These are phyloP conservation scores for Stachybotrys echinatus DNA, from an alignment of 2,329 filamentous ascomycete species.

Conservation along the genomic window DNA sequence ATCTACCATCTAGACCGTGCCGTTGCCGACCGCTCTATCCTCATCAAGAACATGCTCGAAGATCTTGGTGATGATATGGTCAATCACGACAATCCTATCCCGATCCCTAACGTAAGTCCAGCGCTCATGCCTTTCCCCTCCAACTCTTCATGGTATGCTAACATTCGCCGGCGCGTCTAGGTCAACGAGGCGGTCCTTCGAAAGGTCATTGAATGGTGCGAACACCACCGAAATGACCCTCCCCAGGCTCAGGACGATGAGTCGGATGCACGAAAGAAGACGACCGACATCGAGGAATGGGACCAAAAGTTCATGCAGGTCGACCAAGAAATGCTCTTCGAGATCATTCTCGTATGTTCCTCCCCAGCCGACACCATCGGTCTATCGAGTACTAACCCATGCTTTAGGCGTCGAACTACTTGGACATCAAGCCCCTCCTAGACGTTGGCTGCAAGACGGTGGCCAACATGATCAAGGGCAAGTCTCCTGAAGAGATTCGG, in stretches of 20 bases:
- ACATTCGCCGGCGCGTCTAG: slow-evolving; percentile 30
- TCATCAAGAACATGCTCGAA: slow-evolving; percentile 98
- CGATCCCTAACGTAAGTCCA: slow-evolving; percentile 72
- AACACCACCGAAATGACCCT: slow-evolving; percentile 88
- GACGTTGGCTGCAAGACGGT: slow-evolving; percentile 99
- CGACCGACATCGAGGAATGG: slow-evolving; percentile 98
- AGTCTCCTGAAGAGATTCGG: slow-evolving; percentile 97
- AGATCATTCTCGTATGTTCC: slow-evolving; percentile 84
- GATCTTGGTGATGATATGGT: slow-evolving; percentile 69
- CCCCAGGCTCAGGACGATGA: slow-evolving; percentile 80
- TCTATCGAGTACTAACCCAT: slow-evolving; percentile 14
- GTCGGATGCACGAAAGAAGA: slow-evolving; percentile 92
- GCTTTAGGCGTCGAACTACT: slow-evolving; percentile 84
- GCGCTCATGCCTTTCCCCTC: slow-evolving; percentile 5
- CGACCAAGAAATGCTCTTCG: slow-evolving; percentile 98
- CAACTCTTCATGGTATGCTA: slow-evolving; percentile 5
- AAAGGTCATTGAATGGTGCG: slow-evolving; percentile 98
- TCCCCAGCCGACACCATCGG: background rate
- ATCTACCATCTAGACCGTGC: slow-evolving; percentile 55
- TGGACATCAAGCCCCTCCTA: slow-evolving; percentile 96
- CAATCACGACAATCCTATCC: slow-evolving; percentile 62
- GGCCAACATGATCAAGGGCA: slow-evolving; percentile 99
- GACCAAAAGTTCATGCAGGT: slow-evolving; percentile 99
- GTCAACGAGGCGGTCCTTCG: slow-evolving; percentile 90
- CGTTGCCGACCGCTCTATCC: slow-evolving; percentile 84